Conservation (phyloP, 441 rosid genomes). For the Bocquillonia castaneifolia region DNA sequence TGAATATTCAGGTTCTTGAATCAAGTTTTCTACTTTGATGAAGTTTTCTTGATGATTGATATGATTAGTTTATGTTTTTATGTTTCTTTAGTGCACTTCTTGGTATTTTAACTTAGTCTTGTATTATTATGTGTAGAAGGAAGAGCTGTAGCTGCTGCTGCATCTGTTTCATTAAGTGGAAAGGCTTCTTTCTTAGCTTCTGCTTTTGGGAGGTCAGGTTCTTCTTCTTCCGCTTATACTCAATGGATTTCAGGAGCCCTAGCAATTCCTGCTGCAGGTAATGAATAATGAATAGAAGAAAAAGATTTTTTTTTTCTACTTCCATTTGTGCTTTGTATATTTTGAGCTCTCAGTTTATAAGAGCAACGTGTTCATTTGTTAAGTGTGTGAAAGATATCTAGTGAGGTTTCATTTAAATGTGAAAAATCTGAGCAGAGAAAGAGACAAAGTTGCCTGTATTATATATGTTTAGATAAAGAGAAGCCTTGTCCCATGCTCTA, state of each 20-base stretch:
- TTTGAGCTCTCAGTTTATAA: background rate
- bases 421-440: conserved; percentile 13
- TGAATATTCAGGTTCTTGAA: background rate
- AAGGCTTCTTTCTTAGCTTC: conserved; percentile 56
- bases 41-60: background rate
- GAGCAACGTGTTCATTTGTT: too few species aligned
- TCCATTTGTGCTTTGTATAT: background rate
- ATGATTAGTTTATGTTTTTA: background rate
- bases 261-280: conserved; percentile 85
- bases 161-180: conserved; percentile 53
- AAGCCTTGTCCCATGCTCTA: conserved; percentile 37
- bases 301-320: background rate
- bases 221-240: conserved; percentile 48
- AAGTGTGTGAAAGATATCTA: too few species aligned
- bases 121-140: conserved; percentile 41
- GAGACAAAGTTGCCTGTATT: too few species aligned
- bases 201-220: conserved; percentile 42
- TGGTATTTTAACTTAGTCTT: background rate
- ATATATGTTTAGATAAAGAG: conserved; percentile 33
- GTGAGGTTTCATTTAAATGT: too few species aligned
- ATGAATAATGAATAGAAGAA: background rate
- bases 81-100: background rate
- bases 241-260: conserved; percentile 76
- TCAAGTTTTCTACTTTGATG: background rate
- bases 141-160: conserved; percentile 64